A percentile compares a stretch with the other conserved stretches of the same genome.
Conservation (phyloP, 2,329 filamentous ascomycete species). For the Fusarium brevicatenulatum region DNA sequence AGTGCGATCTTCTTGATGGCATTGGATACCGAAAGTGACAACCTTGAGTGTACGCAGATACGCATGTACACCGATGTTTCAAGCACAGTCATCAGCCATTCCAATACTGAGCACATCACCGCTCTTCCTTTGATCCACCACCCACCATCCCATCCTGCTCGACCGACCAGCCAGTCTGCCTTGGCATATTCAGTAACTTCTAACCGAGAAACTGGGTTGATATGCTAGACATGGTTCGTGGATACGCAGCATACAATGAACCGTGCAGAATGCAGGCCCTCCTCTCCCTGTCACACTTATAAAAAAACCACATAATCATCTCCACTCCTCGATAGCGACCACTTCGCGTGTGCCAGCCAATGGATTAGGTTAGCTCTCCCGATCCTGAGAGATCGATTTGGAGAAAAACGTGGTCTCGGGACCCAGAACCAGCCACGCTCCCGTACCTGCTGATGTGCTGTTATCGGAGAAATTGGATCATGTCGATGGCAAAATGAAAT, state of each 20-base stretch:
- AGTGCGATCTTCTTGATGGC: neutral
- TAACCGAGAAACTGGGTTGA: conserved; percentile 24
- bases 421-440: conserved; percentile 30
- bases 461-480: conserved; percentile 18
- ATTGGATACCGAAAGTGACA: conserved; percentile 23
- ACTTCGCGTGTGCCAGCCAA: conserved; percentile 23
- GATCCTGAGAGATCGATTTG: conserved; percentile 33
- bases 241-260: conserved; percentile 22
- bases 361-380: conserved; percentile 12
- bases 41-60: conserved; percentile 19
- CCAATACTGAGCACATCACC: conserved; percentile 3
- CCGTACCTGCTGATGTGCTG: conserved; percentile 32
- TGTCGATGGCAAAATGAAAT: neutral
- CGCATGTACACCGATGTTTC: conserved; percentile 39
- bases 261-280: conserved; percentile 7
- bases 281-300: conserved; percentile 29
- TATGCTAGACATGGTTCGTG: conserved; percentile 7
- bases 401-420: conserved; percentile 35
- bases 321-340: conserved; percentile 10
- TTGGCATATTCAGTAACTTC: conserved; percentile 10
- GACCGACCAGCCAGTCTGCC: conserved; percentile 16
- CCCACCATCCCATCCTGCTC: conserved; percentile 16
- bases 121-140: conserved; percentile 14
- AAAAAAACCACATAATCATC: conserved; percentile 27
- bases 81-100: conserved; percentile 9